phyloP scores from a whole-genome alignment of 306 rosid species.

The Lathyrus oleraceus region DNA sequence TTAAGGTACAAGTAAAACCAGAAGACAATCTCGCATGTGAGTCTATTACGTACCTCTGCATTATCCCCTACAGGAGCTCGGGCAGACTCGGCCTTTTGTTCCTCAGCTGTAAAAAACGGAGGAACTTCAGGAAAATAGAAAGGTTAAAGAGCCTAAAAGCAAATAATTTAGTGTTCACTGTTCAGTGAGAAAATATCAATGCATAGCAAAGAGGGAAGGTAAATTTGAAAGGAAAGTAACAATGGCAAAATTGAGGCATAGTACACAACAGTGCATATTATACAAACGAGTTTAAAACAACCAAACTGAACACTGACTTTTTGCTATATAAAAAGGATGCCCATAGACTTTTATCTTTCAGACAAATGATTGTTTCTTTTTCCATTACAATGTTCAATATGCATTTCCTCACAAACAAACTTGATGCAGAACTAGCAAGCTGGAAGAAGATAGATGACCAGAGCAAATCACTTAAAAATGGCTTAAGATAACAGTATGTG shows the following conservation, averaged over 20 bases:
- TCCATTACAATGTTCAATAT: background rate
- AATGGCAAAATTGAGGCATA: background rate
- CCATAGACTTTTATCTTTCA: background rate
- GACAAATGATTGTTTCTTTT: background rate
- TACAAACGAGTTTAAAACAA: background rate
- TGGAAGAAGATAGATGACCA: too few relatives aligned
- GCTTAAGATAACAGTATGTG: too few relatives aligned
- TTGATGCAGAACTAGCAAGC: too few relatives aligned
- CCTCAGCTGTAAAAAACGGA: slow-evolving; percentile 46
- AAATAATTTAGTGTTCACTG: background rate
- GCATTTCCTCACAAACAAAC: too few relatives aligned
- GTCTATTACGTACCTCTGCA: slow-evolving; percentile 52
- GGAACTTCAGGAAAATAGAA: slow-evolving; percentile 9
- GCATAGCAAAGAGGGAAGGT: background rate
- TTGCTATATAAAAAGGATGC: background rate
- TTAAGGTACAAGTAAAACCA: slow-evolving; percentile 7
- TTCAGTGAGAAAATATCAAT: background rate
- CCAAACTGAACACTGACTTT: background rate
- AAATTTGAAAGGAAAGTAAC: background rate
- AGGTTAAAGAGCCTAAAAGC: background rate
- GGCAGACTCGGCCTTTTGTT: slow-evolving; percentile 52
- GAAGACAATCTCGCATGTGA: slow-evolving; percentile 3
- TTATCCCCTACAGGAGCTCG: slow-evolving; percentile 47
- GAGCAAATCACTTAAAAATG: too few relatives aligned
- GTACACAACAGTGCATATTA: background rate